Conservation (phyloP, 2,329 filamentous ascomycete genomes). For the Monosporascus cannonballus region DNA sequence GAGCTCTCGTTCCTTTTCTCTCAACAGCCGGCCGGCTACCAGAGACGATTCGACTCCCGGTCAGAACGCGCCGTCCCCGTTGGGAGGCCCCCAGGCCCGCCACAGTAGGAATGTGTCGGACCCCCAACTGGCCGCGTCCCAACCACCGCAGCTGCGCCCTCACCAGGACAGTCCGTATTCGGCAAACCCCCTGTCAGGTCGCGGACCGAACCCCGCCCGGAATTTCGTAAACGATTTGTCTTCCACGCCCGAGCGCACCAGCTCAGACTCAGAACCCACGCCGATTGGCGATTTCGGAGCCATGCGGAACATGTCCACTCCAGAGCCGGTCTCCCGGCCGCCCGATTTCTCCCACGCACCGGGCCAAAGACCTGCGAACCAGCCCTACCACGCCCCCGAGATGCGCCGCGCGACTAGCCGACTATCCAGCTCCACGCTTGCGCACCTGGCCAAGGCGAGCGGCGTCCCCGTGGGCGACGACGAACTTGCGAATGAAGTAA, state of each 20-base stretch:
- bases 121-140: slow-evolving; percentile 24
- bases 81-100: slow-evolving; percentile 25
- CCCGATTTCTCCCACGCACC: slow-evolving; percentile 75
- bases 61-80: slow-evolving; percentile 28
- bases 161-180: slow-evolving; percentile 17
- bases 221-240: slow-evolving; percentile 38
- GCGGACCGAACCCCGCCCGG: slow-evolving; percentile 30
- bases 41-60: slow-evolving; percentile 47
- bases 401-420: slow-evolving; percentile 76
- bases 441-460: slow-evolving; percentile 69
- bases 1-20: slow-evolving; percentile 46
- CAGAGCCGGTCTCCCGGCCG: slow-evolving; percentile 70
- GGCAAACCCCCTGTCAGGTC: slow-evolving; percentile 25
- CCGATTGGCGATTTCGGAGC: slow-evolving; percentile 47
- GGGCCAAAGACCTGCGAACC: slow-evolving; percentile 60
- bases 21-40: slow-evolving; percentile 31
- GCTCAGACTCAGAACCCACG: slow-evolving; percentile 51
- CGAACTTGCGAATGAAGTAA: slow-evolving; percentile 21
- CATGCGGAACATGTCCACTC: slow-evolving; percentile 53
- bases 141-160: slow-evolving; percentile 18
- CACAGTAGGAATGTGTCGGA: slow-evolving; percentile 46
- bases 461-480: slow-evolving; percentile 37
- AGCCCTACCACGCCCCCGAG: slow-evolving; percentile 70
- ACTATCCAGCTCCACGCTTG: slow-evolving; percentile 74
- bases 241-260: slow-evolving; percentile 45